Base-by-base conservation (phyloP, 1,139 yeast genomes). In the Taphrina confusa region DNA sequence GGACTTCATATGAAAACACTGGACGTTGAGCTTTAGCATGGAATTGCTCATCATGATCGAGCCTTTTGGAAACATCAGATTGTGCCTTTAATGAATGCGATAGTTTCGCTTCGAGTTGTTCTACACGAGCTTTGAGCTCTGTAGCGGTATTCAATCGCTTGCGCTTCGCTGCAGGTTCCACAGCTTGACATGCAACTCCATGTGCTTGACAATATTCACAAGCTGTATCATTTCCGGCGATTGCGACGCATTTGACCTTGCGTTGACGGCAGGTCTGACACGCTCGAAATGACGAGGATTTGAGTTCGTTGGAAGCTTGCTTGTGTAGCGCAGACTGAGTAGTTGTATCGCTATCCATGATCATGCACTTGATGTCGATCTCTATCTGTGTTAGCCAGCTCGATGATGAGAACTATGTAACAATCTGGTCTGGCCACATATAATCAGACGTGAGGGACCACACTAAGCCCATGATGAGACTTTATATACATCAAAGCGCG, bases 151-250 rank as follows among this genome's bases (percentile, higher is more conserved):
- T 36, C 1, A 30, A 5, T 2, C 58, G 47, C 40, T 44, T 44
- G 8, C 51, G 23, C 30, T 44, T 54, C 27, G 18, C 14, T 8
- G 22, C 44, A 8, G 58, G 58, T 9, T 44, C 50, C 9, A 54
- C 45, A n/a, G 30, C 34, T 12, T 37, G 37, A 34, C 58, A 54
- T 27, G 42, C 45, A 20, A 46, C 40, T 2, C 23, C 31, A 27
- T 54, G 58, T n/a, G 23, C 23, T 14, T 33, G 18, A 22, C 58
- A 54, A 18, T 54, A 54, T 23, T 45, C 58, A 25, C 58, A 54
- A 31, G 58, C 23, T n/a, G 34, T 16, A 2, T 44, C 51, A n/a
- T 33, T 23, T 25, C 46, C 58, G 5, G 58, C 51, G 8, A 47
- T 18, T 6, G 52, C 42, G 11, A 54, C 51, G 3, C 58, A 54